These are phyloP conservation scores for Volvox carteri DNA, from an alignment of 163 green algal genomes.

Conservation along the genomic window DNA sequence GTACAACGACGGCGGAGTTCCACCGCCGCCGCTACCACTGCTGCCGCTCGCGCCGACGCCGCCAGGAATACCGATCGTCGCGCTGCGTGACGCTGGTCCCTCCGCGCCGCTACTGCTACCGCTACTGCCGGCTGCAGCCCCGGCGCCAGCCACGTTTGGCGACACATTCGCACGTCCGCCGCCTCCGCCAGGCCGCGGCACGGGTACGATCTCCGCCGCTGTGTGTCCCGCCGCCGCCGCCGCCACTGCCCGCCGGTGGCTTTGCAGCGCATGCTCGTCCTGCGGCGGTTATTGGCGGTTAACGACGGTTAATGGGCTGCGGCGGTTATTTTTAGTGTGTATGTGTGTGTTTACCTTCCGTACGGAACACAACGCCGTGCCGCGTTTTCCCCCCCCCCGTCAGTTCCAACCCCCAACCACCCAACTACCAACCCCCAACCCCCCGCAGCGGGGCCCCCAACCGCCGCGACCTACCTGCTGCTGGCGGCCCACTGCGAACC, in stretches of 20 bases:
- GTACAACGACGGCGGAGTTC: slow-evolving; percentile 17
- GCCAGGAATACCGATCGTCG: slow-evolving; percentile 4
- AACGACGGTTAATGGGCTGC: too few relatives aligned
- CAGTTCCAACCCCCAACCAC: too few relatives aligned
- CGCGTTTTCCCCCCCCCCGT: too few relatives aligned
- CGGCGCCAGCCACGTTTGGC: neutral
- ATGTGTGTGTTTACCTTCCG: too few relatives aligned
- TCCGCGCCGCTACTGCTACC: slow-evolving; percentile 15
- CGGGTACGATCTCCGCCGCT: slow-evolving; percentile 73
- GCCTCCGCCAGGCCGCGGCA: slow-evolving; percentile 60
- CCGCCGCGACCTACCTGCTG: slow-evolving; percentile 73
- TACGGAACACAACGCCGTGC: too few relatives aligned
- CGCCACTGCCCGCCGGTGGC: slow-evolving; percentile 64
- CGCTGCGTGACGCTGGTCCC: neutral
- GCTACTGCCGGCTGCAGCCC: too few relatives aligned
- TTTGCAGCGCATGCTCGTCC: slow-evolving; percentile 79
- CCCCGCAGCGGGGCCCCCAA: too few relatives aligned
- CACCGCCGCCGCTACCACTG: too few relatives aligned
- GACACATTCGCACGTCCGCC: neutral
- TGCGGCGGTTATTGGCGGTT: too few relatives aligned
- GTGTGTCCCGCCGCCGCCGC: slow-evolving; percentile 51
- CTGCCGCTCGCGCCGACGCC: too few relatives aligned
- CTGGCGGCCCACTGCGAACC: slow-evolving; percentile 75
- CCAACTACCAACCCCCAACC: too few relatives aligned
- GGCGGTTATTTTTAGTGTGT: too few relatives aligned